Percentiles rank a stretch among this genome's conserved stretches.
phyloP scores from a whole-genome alignment of 2,329 filamentous ascomycete species.

The Penicillium sclerotiorum region DNA sequence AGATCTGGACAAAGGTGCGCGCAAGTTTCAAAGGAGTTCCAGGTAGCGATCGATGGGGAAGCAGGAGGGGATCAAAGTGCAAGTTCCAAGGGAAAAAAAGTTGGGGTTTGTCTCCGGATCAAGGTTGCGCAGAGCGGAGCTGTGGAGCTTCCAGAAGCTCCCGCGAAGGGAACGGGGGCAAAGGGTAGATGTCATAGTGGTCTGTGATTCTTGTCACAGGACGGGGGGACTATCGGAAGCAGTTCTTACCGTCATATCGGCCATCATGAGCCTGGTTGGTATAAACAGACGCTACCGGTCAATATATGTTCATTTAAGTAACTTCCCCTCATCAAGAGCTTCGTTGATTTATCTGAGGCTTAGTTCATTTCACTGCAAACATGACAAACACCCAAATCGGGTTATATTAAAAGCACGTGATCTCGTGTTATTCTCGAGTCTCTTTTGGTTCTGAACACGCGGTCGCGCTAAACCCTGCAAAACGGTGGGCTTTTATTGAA shows the following conservation, averaged over 20 bases:
- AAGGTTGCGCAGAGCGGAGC: conserved; percentile 18
- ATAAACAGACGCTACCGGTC: neutral
- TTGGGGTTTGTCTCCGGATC: conserved; percentile 8
- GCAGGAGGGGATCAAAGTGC: neutral
- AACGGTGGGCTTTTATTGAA: no score
- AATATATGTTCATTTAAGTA: neutral
- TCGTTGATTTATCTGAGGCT: neutral
- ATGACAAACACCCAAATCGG: conserved; percentile 17
- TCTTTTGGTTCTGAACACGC: conserved; percentile 15
- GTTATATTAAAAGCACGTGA: conserved; percentile 30
- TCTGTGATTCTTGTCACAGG: no score
- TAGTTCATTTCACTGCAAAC: conserved; percentile 22
- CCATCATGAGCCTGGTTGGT: conserved; percentile 13
- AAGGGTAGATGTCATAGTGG: neutral
- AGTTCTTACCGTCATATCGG: conserved; percentile 24
- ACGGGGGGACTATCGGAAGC: no score
- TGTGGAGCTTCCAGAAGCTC: conserved; percentile 18
- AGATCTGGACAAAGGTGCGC: neutral
- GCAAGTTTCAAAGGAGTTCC: no score
- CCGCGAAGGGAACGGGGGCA: neutral
- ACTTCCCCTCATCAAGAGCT: neutral
- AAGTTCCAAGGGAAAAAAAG: neutral
- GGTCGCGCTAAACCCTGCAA: no score
- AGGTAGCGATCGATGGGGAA: no score
- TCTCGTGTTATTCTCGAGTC: conserved; percentile 31